Evolutionary conservation across 2,329 filamentous ascomycete species (phyloP).

Genomic region (Pestalotiopsis sp.): DNA sequence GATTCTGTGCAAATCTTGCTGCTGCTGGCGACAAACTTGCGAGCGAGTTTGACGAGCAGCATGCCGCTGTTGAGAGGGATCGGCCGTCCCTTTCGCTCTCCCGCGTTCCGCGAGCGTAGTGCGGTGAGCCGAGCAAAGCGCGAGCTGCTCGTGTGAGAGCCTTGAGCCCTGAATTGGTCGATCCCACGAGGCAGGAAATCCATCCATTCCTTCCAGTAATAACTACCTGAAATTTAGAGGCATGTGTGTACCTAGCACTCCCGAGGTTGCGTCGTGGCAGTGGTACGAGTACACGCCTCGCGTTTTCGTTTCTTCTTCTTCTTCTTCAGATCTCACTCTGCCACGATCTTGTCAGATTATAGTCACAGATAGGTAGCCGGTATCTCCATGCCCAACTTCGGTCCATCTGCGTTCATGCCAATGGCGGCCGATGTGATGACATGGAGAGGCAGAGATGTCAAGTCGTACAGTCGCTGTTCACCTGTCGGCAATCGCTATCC

Average conservation of each 20-base stretch:
- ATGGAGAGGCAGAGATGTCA: background rate
- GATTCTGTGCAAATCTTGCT: background rate
- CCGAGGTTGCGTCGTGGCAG: no score
- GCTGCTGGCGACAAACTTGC: background rate
- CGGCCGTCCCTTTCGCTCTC: background rate
- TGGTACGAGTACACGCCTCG: no score
- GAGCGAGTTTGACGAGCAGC: background rate
- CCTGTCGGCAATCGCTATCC: background rate
- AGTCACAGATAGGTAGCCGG: no score
- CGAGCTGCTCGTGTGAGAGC: background rate
- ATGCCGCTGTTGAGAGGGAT: background rate
- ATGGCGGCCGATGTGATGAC: background rate
- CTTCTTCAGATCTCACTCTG: no score
- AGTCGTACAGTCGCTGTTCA: no score
- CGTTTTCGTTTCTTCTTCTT: no score
- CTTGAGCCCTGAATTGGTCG: no score
- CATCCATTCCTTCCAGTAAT: no score
- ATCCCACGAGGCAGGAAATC: no score
- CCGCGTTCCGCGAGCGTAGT: background rate
- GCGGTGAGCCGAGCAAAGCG: background rate
- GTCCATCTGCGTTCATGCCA: background rate
- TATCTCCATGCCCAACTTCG: background rate
- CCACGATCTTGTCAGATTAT: no score
- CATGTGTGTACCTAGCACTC: no score
- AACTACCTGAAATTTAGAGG: no score